Conservation (phyloP, 2,329 filamentous ascomycete genomes). For the Hymenoscyphus linearis region DNA sequence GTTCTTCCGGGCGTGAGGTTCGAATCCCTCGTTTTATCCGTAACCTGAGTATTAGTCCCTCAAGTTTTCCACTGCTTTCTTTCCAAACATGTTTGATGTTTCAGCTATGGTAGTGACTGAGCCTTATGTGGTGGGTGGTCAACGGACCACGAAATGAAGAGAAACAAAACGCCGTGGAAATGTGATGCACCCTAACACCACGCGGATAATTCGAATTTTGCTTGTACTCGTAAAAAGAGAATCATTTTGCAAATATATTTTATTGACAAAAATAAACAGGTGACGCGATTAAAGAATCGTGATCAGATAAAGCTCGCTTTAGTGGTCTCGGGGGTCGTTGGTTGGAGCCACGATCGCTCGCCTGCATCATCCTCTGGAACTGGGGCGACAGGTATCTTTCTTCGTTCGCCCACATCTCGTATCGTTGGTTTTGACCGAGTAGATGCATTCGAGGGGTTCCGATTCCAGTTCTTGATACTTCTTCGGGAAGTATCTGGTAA, state of each 20-base stretch:
- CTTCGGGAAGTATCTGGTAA: constrained; percentile 9
- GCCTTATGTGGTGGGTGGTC: not conserved
- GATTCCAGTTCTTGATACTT: constrained; percentile 7
- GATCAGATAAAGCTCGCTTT: constrained; percentile 3
- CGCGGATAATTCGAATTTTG: not conserved
- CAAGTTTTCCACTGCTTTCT: not conserved
- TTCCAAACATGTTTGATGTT: not conserved
- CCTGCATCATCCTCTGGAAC: constrained; percentile 4
- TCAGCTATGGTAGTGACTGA: not conserved
- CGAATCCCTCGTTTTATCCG: not conserved
- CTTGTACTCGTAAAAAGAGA: not conserved
- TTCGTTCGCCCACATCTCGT: not conserved
- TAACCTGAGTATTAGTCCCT: not conserved
- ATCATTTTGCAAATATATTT: not conserved
- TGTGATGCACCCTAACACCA: not conserved
- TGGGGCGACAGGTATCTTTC: not conserved
- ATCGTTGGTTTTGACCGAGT: not conserved
- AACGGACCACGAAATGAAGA: not conserved
- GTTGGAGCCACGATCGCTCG: constrained; percentile 3
- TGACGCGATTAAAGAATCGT: not conserved
- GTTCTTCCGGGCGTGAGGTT: not conserved
- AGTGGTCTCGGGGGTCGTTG: constrained; percentile 2
- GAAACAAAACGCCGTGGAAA: not conserved
- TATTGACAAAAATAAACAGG: not conserved
- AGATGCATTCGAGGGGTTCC: not conserved